phyloP scores from a whole-genome alignment of 768 basidiomycete species.

The Chalciporus sphaerocephalus region DNA sequence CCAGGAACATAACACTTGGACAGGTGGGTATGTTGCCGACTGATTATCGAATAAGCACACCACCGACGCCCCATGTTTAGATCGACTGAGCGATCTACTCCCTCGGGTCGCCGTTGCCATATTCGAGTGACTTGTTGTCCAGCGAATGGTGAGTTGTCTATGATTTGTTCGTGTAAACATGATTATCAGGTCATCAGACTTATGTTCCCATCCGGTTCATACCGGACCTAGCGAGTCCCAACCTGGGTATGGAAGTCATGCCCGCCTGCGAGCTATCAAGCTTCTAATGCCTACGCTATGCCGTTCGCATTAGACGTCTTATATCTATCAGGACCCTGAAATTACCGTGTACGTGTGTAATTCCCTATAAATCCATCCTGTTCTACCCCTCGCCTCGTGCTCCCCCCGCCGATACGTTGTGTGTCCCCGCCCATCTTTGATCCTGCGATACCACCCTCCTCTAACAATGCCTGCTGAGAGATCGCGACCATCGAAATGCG shows the following conservation, averaged over 20 bases:
- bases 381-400: conserved; percentile 22
- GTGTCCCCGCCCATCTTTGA: conserved; percentile 5
- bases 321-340: conserved; percentile 31
- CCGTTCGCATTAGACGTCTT: conserved; percentile 29
- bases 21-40: not conserved
- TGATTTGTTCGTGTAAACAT: conserved; percentile 13
- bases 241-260: conserved; percentile 25
- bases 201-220: conserved; percentile 16
- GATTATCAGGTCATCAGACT: conserved; percentile 11
- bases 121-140: conserved; percentile 4
- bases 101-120: conserved; percentile 18
- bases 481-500: conserved; percentile 35
- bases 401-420: conserved; percentile 22
- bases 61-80: not conserved
- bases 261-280: conserved; percentile 13
- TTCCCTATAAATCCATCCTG: conserved; percentile 29
- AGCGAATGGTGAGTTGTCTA: conserved; percentile 11
- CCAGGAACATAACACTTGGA: conserved; percentile 12
- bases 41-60: not conserved
- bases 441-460: conserved; percentile 23
- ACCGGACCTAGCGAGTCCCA: conserved; percentile 15
- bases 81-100: conserved; percentile 6
- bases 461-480: conserved; percentile 46
- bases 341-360: conserved; percentile 33
- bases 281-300: conserved; percentile 32